phyloP scores from a whole-genome alignment of 768 basidiomycete genomes.

The Leccinellum albellum region DNA sequence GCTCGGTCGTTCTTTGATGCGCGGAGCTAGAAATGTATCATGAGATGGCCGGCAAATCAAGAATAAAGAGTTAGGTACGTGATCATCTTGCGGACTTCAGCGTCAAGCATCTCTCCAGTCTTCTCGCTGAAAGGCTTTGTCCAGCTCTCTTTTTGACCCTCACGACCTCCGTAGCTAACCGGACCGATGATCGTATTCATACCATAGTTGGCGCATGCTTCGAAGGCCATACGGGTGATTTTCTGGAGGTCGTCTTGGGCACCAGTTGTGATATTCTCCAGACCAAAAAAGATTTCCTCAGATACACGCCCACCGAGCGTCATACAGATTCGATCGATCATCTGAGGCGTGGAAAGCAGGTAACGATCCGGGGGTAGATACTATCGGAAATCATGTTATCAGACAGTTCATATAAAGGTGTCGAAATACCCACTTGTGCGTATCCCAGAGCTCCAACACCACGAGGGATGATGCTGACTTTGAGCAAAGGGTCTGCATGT shows the following conservation, averaged over 20 bases:
- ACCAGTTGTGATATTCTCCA: conserved; percentile 91
- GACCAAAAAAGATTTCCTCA: conserved; percentile 96
- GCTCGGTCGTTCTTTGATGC: conserved; percentile 75
- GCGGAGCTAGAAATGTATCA: conserved; percentile 47
- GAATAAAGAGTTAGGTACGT: conserved; percentile 41
- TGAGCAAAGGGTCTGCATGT: conserved; percentile 93
- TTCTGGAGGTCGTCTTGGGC: conserved; percentile 98
- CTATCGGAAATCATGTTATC: conserved; percentile 35
- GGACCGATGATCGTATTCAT: conserved; percentile 96
- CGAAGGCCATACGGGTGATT: conserved; percentile 97
- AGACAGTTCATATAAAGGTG: background rate
- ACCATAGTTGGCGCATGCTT: conserved; percentile 92
- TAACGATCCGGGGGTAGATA: conserved; percentile 96
- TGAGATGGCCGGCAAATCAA: conserved; percentile 6
- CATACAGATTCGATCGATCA: conserved; percentile 96
- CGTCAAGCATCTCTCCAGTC: conserved; percentile 91
- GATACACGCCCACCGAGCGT: conserved; percentile 96
- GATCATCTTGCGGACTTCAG: conserved; percentile 94
- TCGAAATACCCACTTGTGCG: conserved; percentile 63
- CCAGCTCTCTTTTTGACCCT: conserved; percentile 82
- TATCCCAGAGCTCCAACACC: conserved; percentile 95
- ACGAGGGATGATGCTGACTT: conserved; percentile 97
- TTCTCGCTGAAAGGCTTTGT: conserved; percentile 98
- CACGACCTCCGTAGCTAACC: conserved; percentile 90
- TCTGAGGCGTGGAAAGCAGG: conserved; percentile 91